Evolutionary conservation across 2,329 filamentous ascomycete species (phyloP).

Genomic region (Colletotrichum liriopes): DNA sequence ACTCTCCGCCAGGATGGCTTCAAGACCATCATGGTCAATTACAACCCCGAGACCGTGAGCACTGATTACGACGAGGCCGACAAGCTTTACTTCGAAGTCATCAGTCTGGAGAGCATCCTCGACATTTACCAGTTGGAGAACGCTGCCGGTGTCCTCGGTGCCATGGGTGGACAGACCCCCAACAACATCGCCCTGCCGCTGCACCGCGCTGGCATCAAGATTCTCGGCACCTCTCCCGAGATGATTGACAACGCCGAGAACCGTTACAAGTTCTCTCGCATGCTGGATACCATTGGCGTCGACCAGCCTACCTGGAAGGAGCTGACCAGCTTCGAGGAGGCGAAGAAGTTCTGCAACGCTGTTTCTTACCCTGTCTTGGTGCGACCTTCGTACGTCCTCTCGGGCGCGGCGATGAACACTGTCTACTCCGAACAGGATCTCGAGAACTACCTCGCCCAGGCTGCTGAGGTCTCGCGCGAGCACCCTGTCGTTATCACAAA

Average conservation of each 20-base stretch:
- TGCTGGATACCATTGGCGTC: slow-evolving; percentile 94
- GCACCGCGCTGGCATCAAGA: slow-evolving; percentile 89
- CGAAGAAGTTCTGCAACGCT: slow-evolving; percentile 86
- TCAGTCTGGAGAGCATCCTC: slow-evolving; percentile 89
- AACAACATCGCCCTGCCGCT: slow-evolving; percentile 97
- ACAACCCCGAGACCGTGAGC: slow-evolving; percentile 90
- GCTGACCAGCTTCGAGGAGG: slow-evolving; percentile 93
- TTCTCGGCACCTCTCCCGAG: slow-evolving; percentile 95
- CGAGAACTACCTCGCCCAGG: slow-evolving; percentile 89
- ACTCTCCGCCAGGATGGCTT: slow-evolving; percentile 86
- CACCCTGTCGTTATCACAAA: slow-evolving; percentile 99
- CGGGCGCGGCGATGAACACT: slow-evolving; percentile 98
- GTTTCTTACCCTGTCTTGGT: slow-evolving; percentile 96
- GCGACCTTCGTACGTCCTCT: slow-evolving; percentile 95
- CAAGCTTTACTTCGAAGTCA: slow-evolving; percentile 95
- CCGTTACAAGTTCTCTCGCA: slow-evolving; percentile 97
- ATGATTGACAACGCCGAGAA: slow-evolving; percentile 99
- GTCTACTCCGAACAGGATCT: slow-evolving; percentile 97
- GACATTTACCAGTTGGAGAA: slow-evolving; percentile 94
- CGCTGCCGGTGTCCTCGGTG: slow-evolving; percentile 88
- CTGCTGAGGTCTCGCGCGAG: slow-evolving; percentile 92
- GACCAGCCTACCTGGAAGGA: slow-evolving; percentile 99
- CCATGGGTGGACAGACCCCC: slow-evolving; percentile 97
- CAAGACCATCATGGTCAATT: slow-evolving; percentile 98
- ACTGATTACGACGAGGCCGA: slow-evolving; percentile 98